These are phyloP conservation scores for Colletotrichum chrysophilum DNA, from an alignment of 2,329 filamentous ascomycete species.

Conservation along the genomic window DNA sequence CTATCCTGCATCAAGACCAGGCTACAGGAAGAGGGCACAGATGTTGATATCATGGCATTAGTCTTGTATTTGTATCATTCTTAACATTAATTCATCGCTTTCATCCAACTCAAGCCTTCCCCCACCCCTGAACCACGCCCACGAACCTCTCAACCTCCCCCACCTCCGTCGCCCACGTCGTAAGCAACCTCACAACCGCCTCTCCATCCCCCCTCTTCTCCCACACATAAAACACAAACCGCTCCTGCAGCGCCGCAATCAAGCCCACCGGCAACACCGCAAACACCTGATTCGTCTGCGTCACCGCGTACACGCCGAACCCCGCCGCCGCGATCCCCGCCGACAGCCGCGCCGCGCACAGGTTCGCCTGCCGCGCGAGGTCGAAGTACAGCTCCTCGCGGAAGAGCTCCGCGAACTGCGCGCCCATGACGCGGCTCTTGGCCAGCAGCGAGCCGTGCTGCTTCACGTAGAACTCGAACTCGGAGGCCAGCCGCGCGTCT, in stretches of 20 bases:
- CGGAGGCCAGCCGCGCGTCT: constrained; percentile 41
- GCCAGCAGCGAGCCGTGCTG: constrained; percentile 56
- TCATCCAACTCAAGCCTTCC: neutral
- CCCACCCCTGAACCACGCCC: constrained; percentile 25
- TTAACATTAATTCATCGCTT: neutral
- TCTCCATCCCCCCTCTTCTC: constrained; percentile 43
- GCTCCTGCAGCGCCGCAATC: constrained; percentile 43
- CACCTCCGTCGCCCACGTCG: constrained; percentile 55
- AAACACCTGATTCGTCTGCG: constrained; percentile 59
- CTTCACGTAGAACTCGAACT: constrained; percentile 57
- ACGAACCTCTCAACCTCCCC: constrained; percentile 44
- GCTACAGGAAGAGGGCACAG: fast-evolving
- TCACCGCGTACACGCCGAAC: constrained; percentile 45
- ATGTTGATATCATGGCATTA: neutral
- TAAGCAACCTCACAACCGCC: constrained; percentile 50
- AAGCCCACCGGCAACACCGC: constrained; percentile 44
- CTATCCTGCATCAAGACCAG: neutral
- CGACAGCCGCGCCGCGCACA: constrained; percentile 48
- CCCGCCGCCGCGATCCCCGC: constrained; percentile 45
- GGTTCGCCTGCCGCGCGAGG: constrained; percentile 48
- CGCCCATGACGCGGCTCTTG: constrained; percentile 53
- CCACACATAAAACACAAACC: constrained; percentile 54
- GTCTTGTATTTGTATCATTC: neutral
- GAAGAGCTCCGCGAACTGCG: constrained; percentile 56
- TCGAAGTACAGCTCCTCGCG: constrained; percentile 49